These are phyloP conservation scores for Zygosaccharomyces pseudorouxii DNA, from an alignment of 805 yeast species.

Conservation along the genomic window DNA sequence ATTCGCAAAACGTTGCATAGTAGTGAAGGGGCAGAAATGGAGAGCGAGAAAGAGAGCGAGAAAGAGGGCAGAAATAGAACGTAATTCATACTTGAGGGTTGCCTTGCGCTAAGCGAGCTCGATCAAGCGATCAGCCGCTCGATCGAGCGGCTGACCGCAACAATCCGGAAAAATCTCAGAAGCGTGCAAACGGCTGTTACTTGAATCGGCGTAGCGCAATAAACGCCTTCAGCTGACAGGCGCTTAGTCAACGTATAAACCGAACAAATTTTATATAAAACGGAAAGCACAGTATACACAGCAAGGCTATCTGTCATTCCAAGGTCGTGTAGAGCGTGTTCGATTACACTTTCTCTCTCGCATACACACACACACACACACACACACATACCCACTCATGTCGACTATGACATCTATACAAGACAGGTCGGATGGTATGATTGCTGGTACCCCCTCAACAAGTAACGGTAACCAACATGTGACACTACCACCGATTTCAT, in stretches of 20 bases:
- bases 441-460: neutral
- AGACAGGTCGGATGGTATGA: neutral
- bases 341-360: no score
- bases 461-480: conserved; percentile 8
- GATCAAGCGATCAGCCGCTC: neutral
- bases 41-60: no score
- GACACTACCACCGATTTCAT: conserved; percentile 30
- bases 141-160: neutral
- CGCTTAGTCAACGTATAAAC: neutral
- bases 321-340: neutral
- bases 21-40: no score
- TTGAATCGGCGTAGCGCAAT: neutral
- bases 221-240: neutral
- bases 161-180: neutral
- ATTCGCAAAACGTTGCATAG: no score
- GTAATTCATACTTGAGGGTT: no score
- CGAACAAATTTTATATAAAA: neutral
- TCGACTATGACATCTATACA: neutral
- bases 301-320: neutral
- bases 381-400: neutral
- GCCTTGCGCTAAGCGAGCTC: no score
- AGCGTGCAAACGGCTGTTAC: neutral
- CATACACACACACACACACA: no score
- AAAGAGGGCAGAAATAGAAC: no score
- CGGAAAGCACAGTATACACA: neutral